phyloP scores from a whole-genome alignment of 2,329 filamentous ascomycete genomes.

The Aspergillus ochraceoroseus region DNA sequence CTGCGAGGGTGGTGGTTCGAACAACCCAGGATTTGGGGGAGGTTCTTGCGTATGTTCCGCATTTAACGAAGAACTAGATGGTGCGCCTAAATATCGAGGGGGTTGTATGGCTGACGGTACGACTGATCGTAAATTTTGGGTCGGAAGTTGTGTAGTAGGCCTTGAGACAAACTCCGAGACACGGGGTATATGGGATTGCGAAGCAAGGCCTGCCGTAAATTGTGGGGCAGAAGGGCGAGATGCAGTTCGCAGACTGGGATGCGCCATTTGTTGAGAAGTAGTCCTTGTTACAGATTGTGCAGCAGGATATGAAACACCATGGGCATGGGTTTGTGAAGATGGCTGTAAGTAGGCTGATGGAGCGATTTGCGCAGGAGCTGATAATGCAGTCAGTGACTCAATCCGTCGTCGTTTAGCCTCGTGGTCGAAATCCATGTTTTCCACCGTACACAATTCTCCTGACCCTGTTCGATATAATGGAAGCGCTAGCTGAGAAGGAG shows the following conservation, averaged over 20 bases:
- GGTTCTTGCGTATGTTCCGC: too few species aligned
- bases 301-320: not conserved
- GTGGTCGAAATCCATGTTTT: slow-evolving; percentile 1
- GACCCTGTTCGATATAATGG: not conserved
- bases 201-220: not conserved
- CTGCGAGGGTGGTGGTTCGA: slow-evolving; percentile 1
- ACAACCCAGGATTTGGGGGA: not conserved
- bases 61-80: too few species aligned
- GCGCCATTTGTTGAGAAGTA: not conserved
- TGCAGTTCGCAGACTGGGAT: too few species aligned
- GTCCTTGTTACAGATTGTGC: not conserved
- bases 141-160: not conserved
- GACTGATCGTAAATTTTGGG: not conserved
- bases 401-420: slow-evolving; percentile 17
- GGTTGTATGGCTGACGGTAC: not conserved
- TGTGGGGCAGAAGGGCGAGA: not conserved
- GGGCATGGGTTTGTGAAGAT: not conserved
- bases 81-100: not conserved
- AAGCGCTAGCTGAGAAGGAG: slow-evolving; percentile 3
- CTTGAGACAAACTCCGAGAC: not conserved
- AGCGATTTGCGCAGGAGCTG: slow-evolving; percentile 1
- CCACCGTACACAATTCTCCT: not conserved
- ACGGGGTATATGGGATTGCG: not conserved
- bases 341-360: not conserved
- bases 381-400: slow-evolving; percentile 3